Evolutionary conservation across 1,284 basidiomycete species (phyloP), one percentile per base, ranked within the genome.

Genomic region (Trametes polyzona): DNA sequence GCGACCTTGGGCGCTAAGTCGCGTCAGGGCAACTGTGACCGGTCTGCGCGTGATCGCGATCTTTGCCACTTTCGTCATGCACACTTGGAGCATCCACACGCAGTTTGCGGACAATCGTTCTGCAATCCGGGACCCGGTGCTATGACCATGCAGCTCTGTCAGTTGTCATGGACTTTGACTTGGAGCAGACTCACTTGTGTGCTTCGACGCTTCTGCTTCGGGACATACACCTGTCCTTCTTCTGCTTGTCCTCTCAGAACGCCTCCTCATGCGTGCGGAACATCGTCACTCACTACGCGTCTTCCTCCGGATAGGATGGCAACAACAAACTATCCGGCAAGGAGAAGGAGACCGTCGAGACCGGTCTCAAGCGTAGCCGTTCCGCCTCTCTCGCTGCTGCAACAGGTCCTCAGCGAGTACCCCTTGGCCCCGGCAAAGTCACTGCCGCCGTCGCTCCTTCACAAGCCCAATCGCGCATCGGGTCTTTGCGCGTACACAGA

Each of bases 281-380:
- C 29, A 19, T 36, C 21, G 17, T 17, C 16, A 23, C 19, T 62
- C 36, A 64, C 40, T 40, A 48, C 48, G 33, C 44, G 56, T n/a
- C 3, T 24, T 36, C 14, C 10, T 29, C 37, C 21, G 37, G 33
- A 40, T 56, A 63, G 61, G 61, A 63, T 23, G 61, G 55, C 27
- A 59, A 49, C 43, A 69, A 64, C 67, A 84, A 82, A 66, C 62
- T 73, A 57, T 62, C 59, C 47, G 72, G 68, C 57, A 73, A 74
- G 65, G 71, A 67, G 47, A 88, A 87, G 73, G 84, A 83, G 59
- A 80, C 63, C 35, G 59, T 63, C 71, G 84, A 87, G 58, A 75
- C 76, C 47, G 80, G 78, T 51, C 61, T 84, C 62, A 91, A 91
- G 67, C 84, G 88, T 55, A 75, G 76, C 59, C 84, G 87, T 44